A percentile compares a stretch with the other conserved stretches of the same genome.
Evolutionary conservation across 768 basidiomycete genomes (phyloP).

Genomic region (Tremella yokohamensis): DNA sequence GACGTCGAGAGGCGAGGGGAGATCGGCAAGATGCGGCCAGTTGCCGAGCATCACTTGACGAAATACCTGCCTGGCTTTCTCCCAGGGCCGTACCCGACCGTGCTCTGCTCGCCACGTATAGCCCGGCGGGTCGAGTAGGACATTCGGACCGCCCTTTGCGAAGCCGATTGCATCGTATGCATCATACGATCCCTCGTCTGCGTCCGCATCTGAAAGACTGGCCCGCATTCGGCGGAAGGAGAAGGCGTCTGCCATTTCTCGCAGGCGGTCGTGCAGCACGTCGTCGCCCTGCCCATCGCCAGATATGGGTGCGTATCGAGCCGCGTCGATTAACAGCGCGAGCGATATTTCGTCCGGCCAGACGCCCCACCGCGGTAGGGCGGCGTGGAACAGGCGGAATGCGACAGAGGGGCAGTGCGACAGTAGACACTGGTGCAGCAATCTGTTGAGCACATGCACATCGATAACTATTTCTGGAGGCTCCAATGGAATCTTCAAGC

Average conservation of each 20-base stretch:
- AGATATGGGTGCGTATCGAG: background rate
- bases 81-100: constrained; percentile 51
- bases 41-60: constrained; percentile 60
- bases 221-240: constrained; percentile 2
- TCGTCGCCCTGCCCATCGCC: background rate
- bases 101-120: constrained; percentile 32
- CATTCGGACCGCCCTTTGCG: constrained; percentile 15
- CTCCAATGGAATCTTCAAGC: too few relatives aligned
- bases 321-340: constrained; percentile 59
- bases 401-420: constrained; percentile 17
- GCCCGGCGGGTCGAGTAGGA: constrained; percentile 36
- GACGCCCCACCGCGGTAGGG: constrained; percentile 61
- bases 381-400: constrained; percentile 62
- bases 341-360: constrained; percentile 61
- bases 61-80: constrained; percentile 59
- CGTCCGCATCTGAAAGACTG: background rate
- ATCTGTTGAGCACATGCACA: constrained; percentile 29
- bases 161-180: constrained; percentile 20
- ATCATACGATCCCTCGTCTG: background rate
- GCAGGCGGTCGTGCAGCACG: constrained; percentile 17
- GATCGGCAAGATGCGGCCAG: constrained; percentile 53
- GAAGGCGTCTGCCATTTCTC: constrained; percentile 16
- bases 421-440: constrained; percentile 21
- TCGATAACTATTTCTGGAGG: constrained; percentile 21
- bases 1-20: constrained; percentile 53